Evolutionary conservation across 2,329 filamentous ascomycete species (phyloP), one percentile per base, ranked within the genome.

Genomic region (Botrytis aclada): DNA sequence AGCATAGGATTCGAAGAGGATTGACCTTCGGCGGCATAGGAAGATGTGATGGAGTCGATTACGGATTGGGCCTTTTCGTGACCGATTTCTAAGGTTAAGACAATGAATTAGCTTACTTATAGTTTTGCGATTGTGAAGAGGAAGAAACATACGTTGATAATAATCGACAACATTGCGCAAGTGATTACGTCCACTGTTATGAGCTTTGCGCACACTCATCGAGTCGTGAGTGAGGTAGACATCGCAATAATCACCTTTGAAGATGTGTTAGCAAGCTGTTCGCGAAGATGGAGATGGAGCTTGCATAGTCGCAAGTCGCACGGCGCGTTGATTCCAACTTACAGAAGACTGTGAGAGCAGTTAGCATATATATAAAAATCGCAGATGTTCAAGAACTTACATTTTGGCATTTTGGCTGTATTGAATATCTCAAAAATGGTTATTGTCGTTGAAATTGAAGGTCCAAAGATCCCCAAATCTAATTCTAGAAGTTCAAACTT

Each of bases 161-260:
- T 99, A 99, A 82, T 98, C 95, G 79, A 98, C 92, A 43, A 99
- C 96, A 83, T 99, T 99, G 81, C 96, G 93, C 76, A 99, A 85
- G 82, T 99, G 96, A 85, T 99, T 99, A 80, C 95, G 90, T 75
- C 96, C 96, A 82, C 90, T 92, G 86, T 99, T 99, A 84, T 99
- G 96, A 67, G 96, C 96, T 86, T 98, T 98, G 80, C 96, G 95
- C 84, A 99, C 96, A 84, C 94, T 97, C 95, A 98, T 98, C 63
- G 94, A 97, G 88, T 99, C 96, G 88, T 99, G 96, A 78, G 96
- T 99, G 79, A 99, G 92, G 88, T 99, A 99, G 83, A 99, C 96
- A 92, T 99, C 96, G 89, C 96, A 99, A 85, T 99, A 99, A 84
- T 99, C 96, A 88, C 95, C 84, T 87, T 75, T 74, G 80, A 70